phyloP scores from a whole-genome alignment of 164 flowering plant genomes.

The Echeveria elegans region DNA sequence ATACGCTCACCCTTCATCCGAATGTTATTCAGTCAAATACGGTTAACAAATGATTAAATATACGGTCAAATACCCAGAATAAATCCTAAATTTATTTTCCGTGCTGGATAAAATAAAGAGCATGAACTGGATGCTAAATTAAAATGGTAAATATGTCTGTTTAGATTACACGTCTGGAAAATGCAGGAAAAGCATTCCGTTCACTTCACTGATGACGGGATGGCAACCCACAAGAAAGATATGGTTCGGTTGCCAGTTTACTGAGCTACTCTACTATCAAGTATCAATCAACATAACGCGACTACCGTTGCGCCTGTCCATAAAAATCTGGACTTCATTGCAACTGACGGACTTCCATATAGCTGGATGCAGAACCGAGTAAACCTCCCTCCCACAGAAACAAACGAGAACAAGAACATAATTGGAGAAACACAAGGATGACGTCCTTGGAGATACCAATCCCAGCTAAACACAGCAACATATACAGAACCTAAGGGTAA shows the following conservation, averaged over 20 bases:
- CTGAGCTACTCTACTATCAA: neutral
- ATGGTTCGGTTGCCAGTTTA: neutral
- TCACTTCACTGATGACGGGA: neutral
- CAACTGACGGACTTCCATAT: neutral
- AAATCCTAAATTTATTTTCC: too few species aligned
- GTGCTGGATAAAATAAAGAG: too few species aligned
- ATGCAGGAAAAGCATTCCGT: neutral
- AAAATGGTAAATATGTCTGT: too few species aligned
- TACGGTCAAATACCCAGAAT: too few species aligned
- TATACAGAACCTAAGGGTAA: too few species aligned
- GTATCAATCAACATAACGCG: neutral
- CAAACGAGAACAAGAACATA: neutral
- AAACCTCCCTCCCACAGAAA: neutral
- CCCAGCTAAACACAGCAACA: neutral
- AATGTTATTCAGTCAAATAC: too few species aligned
- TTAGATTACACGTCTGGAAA: neutral
- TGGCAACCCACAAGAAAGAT: conserved; percentile 5
- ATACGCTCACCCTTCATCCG: too few species aligned
- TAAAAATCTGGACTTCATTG: neutral
- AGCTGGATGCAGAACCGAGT: neutral
- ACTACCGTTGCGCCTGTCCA: neutral
- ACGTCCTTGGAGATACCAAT: neutral
- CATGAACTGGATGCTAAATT: too few species aligned
- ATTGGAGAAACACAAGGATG: neutral
- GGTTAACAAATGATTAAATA: too few species aligned